Evolutionary conservation across 257 asterid genomes (phyloP).

Genomic region (Solanum bulbocastanum): DNA sequence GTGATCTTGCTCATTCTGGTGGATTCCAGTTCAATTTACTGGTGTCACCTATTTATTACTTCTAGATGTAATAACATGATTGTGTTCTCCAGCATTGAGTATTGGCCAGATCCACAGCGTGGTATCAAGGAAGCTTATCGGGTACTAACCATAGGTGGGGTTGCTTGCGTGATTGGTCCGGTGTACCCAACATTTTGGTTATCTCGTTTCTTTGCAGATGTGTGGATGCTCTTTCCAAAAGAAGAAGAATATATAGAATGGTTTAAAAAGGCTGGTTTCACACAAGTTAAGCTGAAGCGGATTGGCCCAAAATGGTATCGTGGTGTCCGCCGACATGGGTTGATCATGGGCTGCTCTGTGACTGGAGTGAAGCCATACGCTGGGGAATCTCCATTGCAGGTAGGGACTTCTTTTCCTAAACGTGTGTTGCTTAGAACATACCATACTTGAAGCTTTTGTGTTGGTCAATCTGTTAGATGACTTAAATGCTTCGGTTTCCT

Average conservation of each 20-base stretch:
- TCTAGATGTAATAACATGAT: not conserved
- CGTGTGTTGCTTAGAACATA: not conserved
- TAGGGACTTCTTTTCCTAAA: not conserved
- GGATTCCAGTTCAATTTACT: not conserved
- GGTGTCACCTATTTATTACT: not conserved
- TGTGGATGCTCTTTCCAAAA: constrained; percentile 36
- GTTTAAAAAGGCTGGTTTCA: constrained; percentile 34
- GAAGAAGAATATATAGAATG: constrained; percentile 37
- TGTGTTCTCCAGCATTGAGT: constrained; percentile 23
- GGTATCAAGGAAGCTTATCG: constrained; percentile 39
- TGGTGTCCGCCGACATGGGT: constrained; percentile 32
- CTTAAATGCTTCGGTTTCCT: not conserved
- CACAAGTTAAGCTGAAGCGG: constrained; percentile 27
- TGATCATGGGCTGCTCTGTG: constrained; percentile 42
- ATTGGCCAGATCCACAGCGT: constrained; percentile 44
- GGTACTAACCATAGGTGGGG: constrained; percentile 23
- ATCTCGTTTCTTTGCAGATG: constrained; percentile 29
- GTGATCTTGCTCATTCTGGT: not conserved
- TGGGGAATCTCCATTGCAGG: constrained; percentile 39
- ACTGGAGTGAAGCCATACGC: constrained; percentile 29
- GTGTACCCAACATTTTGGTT: constrained; percentile 39
- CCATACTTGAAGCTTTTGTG: not conserved
- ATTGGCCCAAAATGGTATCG: constrained; percentile 41
- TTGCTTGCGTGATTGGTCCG: constrained; percentile 35
- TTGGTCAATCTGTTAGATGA: not conserved